A percentile compares a stretch with the other conserved stretches of the same genome.
phyloP scores from a whole-genome alignment of 2,329 filamentous ascomycete species.

The Colletotrichum eremochloae region DNA sequence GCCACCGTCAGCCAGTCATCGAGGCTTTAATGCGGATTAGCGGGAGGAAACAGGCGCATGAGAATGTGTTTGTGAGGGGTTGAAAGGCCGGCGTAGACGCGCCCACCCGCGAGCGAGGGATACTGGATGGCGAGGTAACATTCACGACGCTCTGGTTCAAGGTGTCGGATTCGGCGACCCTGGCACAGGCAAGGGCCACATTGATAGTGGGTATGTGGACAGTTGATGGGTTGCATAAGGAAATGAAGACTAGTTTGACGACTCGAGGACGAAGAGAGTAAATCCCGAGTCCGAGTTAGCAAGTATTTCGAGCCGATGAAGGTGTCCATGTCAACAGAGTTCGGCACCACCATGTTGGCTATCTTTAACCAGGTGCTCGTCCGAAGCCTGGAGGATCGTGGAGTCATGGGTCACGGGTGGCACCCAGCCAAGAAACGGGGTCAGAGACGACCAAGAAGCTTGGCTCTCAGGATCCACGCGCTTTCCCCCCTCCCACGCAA shows the following conservation, averaged over 20 bases:
- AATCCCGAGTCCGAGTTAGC: conserved; percentile 1
- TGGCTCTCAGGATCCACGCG: conserved; percentile 39
- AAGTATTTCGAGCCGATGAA: background rate
- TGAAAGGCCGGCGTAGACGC: conserved; percentile 34
- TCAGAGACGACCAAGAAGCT: conserved; percentile 26
- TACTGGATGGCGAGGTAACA: conserved; percentile 30
- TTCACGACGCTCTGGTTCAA: conserved; percentile 2
- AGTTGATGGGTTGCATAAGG: conserved; percentile 27
- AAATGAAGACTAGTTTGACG: conserved; percentile 32
- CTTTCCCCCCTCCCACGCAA: conserved; percentile 12
- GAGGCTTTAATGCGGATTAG: conserved; percentile 27
- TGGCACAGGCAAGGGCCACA: conserved; percentile 31
- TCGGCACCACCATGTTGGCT: conserved; percentile 26
- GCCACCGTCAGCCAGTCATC: conserved; percentile 33
- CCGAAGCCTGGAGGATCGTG: conserved; percentile 1
- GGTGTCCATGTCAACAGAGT: conserved; percentile 6
- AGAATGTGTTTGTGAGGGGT: conserved; percentile 24
- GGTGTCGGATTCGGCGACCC: background rate
- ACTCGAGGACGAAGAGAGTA: background rate
- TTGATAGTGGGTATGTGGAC: background rate
- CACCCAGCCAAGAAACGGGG: conserved; percentile 11
- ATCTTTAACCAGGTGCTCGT: conserved; percentile 18
- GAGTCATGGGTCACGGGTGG: background rate
- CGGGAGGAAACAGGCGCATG: conserved; percentile 27
- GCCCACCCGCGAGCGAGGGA: conserved; percentile 33